A percentile compares a stretch with the other conserved stretches of the same genome.
These are phyloP conservation scores for Cytauxzoon felis DNA, from an alignment of 169 alveolate species.

Conservation along the genomic window DNA sequence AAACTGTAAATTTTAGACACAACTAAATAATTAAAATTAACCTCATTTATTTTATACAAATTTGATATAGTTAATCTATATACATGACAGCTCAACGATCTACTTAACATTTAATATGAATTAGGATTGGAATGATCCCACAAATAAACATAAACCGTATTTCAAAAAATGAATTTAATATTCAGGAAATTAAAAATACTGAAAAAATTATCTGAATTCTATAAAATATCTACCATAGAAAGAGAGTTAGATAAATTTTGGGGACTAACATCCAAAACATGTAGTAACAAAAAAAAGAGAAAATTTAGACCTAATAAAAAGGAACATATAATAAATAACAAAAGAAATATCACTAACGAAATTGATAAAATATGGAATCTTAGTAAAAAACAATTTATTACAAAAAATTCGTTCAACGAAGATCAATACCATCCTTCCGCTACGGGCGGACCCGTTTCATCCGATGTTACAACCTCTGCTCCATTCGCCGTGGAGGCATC, in stretches of 20 bases:
- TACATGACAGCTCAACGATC: no score
- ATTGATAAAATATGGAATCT: neutral
- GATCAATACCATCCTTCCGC: no score
- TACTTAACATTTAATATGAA: no score
- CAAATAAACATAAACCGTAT: no score
- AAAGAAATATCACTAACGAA: neutral
- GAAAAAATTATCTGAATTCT: conserved; percentile 17
- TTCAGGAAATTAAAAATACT: conserved; percentile 19
- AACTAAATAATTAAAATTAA: no score
- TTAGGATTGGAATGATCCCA: no score
- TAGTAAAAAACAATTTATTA: no score
- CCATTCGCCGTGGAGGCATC: conserved; percentile 1
- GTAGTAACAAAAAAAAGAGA: neutral
- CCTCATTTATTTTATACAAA: no score
- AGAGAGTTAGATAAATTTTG: conserved; percentile 49
- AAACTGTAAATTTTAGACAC: no score
- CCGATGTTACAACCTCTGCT: neutral
- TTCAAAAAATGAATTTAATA: no score
- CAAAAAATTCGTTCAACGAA: no score
- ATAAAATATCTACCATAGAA: conserved; percentile 29
- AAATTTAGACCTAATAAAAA: neutral
- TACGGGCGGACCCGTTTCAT: conserved; percentile 4
- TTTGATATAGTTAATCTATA: no score
- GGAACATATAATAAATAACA: neutral
- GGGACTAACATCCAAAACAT: conserved; percentile 44